Evolutionary conservation across 768 basidiomycete species (phyloP), one percentile per base, ranked within the genome.

Genomic region (Trametes elegans): DNA sequence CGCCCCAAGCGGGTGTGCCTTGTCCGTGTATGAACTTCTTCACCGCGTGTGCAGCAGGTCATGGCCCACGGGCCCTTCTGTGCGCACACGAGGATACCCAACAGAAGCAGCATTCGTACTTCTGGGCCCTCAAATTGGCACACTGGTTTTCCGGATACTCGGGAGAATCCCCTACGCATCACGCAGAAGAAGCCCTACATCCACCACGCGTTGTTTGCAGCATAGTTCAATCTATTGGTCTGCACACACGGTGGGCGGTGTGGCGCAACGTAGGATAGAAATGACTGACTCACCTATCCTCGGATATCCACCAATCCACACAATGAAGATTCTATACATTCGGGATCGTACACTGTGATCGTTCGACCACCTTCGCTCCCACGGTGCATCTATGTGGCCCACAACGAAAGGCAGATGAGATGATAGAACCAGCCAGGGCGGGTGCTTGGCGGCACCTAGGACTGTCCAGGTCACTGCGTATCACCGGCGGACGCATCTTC

Each of bases 401-500:
- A 27, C 51, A 49, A 21, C 13, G 9, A 18, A 21, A 49, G 29
- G 31, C 27, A 19, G 48, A 13, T 49, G 3, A 16, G 3, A 28
- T 32, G 45, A 47, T 34, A 24, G 28, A 46, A 43, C 41, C 24
- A 43, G 24, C 26, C 26, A 27, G 26, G 24, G 41, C 41, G 24
- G 41, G 41, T 14, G 41, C 11, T 26, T 11, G 9, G 34, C 4
- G 11, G 9, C 34, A n/a, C 13, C 10, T 11, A n/a, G 13, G 34
- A 27, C 26, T 27, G 41, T 11, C 26, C 26, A 24, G 6, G 11
- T 29, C 18, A n/a, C n/a, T 24, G 10, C 26, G 21, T 34, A 38
- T 44, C 36, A 21, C 36, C 58, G 9, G 53, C 36, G 14, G 58
- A n/a, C n/a, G n/a, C 56, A 16, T 63, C 63, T 44, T 64, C 64